These are phyloP conservation scores for Cucumis sativus DNA, from an alignment of 306 rosid genomes.

Conservation along the genomic window Cucumber_9930_V3 NC_026659.2:26226501-26227000, in stretches of 20 bases:
- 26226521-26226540: slow-evolving; percentile 77
- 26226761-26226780: neutral
- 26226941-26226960: neutral
- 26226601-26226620: slow-evolving; percentile 22
- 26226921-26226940: neutral
- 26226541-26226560: slow-evolving; percentile 57
- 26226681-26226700: neutral
- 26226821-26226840: neutral
- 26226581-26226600: slow-evolving; percentile 67
- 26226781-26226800: neutral
- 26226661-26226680: neutral
- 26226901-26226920: neutral
- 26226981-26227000: no score
- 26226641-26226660: neutral
- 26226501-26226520: slow-evolving; percentile 73
- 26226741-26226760: neutral
- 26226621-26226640: neutral
- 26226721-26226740: neutral
- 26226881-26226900: neutral
- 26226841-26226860: neutral
- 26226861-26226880: neutral
- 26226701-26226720: neutral
- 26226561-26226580: slow-evolving; percentile 52
- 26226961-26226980: neutral
- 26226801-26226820: neutral